A percentile compares a stretch with the other conserved stretches of the same genome.
phyloP scores from a whole-genome alignment of 768 basidiomycete genomes.

The Sutorius australiensis region DNA sequence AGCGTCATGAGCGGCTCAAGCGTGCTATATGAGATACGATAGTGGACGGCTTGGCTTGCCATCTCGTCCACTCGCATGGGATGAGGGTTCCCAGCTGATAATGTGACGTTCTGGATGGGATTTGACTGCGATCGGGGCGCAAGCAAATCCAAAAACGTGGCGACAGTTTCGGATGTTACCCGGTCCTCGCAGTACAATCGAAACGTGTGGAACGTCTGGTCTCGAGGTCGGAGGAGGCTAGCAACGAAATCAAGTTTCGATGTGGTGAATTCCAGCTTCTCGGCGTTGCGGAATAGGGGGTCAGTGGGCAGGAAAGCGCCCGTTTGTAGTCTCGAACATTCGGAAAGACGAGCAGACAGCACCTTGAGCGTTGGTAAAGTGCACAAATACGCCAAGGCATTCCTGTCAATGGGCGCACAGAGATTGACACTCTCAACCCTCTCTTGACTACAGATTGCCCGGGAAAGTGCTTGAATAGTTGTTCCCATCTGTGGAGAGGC shows the following conservation, averaged over 20 bases:
- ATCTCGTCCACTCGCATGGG: neutral
- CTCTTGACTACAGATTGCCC: neutral
- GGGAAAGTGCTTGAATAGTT: slow-evolving; percentile 2
- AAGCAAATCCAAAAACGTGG: slow-evolving; percentile 1
- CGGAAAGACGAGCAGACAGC: neutral
- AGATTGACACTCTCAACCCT: neutral
- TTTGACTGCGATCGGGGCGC: neutral
- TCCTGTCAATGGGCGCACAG: neutral
- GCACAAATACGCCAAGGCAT: slow-evolving; percentile 5
- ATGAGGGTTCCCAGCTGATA: neutral
- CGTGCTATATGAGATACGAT: slow-evolving; percentile 7
- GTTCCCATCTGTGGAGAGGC: neutral
- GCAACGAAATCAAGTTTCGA: slow-evolving; percentile 5
- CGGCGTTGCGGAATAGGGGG: neutral
- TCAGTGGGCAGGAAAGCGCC: neutral
- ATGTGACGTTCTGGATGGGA: neutral
- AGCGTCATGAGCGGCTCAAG: slow-evolving; percentile 3
- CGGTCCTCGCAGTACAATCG: neutral
- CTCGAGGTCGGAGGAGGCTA: slow-evolving; percentile 5
- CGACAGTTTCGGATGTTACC: neutral
- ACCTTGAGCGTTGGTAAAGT: slow-evolving; percentile 6
- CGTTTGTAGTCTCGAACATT: neutral
- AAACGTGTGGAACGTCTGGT: slow-evolving; percentile 8
- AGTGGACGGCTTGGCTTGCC: neutral
- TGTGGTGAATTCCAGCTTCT: neutral